Evolutionary conservation across 139 green algal genomes (phyloP).

Genomic region (Coelastrella sp.): DNA sequence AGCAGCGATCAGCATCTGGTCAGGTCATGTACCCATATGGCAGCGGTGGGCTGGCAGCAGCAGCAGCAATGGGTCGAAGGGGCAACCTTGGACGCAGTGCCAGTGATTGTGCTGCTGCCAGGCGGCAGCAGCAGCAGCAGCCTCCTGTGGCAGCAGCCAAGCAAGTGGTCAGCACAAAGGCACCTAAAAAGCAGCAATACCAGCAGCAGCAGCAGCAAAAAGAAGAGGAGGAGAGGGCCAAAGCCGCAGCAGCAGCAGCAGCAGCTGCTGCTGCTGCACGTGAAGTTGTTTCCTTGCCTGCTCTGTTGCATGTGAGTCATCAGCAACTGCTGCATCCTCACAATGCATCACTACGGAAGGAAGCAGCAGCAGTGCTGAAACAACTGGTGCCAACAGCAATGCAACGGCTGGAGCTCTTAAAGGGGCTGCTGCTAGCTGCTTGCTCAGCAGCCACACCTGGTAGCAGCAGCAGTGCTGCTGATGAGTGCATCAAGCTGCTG

Average conservation of each 20-base stretch:
- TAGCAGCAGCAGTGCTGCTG: background rate
- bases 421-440: conserved; percentile 29
- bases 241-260: background rate
- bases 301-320: background rate
- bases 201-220: conserved; percentile 1
- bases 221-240: background rate
- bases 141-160: background rate
- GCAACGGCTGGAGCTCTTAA: conserved; percentile 1
- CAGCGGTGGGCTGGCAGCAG: background rate
- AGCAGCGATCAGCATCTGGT: conserved; percentile 19
- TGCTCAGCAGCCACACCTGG: background rate
- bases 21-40: background rate
- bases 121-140: conserved; percentile 28
- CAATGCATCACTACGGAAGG: background rate
- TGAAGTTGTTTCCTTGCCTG: background rate
- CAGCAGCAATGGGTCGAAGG: background rate
- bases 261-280: background rate
- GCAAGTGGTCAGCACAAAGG: background rate
- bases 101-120: conserved; percentile 1
- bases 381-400: conserved; percentile 23
- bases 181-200: background rate
- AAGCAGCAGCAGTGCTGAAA: conserved; percentile 3
- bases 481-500: background rate
- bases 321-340: conserved; percentile 37
- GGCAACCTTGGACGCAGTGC: background rate